Percentiles rank a stretch among this genome's conserved stretches.
Evolutionary conservation across 306 rosid species (phyloP).

Genomic region (Pueraria montana): DNA sequence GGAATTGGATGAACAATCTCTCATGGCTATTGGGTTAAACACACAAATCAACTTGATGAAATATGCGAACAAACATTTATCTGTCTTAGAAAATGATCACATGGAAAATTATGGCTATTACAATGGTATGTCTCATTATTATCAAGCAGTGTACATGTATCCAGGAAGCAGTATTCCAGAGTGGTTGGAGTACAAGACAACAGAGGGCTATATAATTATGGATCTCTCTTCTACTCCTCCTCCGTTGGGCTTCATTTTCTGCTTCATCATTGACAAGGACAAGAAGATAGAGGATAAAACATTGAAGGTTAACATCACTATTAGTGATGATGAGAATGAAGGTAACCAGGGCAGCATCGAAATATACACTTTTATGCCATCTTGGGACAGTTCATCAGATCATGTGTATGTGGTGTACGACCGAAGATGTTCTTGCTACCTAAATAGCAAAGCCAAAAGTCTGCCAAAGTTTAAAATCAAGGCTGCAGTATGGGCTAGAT

Average conservation of each 20-base stretch:
- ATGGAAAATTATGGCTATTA: no score
- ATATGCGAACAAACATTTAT: no score
- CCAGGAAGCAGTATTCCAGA: neutral
- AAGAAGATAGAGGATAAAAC: no score
- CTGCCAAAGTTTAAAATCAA: neutral
- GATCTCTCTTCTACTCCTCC: neutral
- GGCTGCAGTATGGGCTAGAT: neutral
- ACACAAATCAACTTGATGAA: no score
- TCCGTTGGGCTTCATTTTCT: neutral
- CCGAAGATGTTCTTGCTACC: neutral
- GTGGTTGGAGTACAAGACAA: neutral
- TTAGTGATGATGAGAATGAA: neutral
- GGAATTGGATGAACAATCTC: neutral
- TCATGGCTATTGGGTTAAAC: no score
- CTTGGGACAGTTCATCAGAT: neutral
- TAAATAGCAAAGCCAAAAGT: neutral
- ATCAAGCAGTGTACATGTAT: neutral
- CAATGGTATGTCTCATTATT: no score
- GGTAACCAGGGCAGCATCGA: neutral
- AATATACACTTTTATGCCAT: neutral
- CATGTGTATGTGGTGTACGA: neutral
- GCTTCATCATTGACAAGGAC: neutral
- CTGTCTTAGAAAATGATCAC: no score
- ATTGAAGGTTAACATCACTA: neutral
- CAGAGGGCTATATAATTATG: neutral